A percentile compares a stretch with the other conserved stretches of the same genome.
phyloP scores from a whole-genome alignment of 192 early-diverging fungal genomes.

The Backusella morwellensis region DNA sequence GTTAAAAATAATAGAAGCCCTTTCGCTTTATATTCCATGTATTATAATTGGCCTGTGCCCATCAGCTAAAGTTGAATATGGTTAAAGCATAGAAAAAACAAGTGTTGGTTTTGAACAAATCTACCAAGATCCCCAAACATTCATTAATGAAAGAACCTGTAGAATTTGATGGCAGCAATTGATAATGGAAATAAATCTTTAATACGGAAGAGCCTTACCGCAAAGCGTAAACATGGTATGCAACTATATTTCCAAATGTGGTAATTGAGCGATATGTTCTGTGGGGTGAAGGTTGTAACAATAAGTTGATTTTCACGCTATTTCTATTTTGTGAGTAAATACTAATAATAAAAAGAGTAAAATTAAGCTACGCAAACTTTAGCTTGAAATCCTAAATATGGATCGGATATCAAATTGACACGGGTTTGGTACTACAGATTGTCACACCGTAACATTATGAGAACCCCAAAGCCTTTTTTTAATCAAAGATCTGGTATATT shows the following conservation, averaged over 20 bases:
- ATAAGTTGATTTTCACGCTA: constrained; percentile 2
- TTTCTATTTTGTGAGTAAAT: neutral
- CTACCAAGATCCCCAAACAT: too few relatives aligned
- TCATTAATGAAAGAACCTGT: neutral
- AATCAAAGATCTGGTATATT: neutral
- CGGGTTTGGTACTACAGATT: neutral
- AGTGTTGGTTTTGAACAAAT: neutral
- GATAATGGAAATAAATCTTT: neutral
- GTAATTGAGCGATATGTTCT: neutral
- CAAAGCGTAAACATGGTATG: neutral
- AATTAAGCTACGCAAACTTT: neutral
- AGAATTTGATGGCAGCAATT: neutral
- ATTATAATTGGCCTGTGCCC: too few relatives aligned
- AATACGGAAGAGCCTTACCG: neutral
- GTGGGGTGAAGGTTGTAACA: neutral
- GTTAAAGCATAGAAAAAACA: neutral
- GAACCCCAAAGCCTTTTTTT: neutral
- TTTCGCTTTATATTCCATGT: neutral
- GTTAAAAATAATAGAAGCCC: neutral
- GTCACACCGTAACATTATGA: neutral
- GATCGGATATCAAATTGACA: constrained; percentile 5
- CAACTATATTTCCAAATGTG: neutral
- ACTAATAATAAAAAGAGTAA: neutral
- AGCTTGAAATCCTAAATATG: neutral
- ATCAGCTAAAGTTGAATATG: neutral